Conservation (phyloP, 2,329 filamentous ascomycete genomes). For the Mollisia scopiformis region DNA sequence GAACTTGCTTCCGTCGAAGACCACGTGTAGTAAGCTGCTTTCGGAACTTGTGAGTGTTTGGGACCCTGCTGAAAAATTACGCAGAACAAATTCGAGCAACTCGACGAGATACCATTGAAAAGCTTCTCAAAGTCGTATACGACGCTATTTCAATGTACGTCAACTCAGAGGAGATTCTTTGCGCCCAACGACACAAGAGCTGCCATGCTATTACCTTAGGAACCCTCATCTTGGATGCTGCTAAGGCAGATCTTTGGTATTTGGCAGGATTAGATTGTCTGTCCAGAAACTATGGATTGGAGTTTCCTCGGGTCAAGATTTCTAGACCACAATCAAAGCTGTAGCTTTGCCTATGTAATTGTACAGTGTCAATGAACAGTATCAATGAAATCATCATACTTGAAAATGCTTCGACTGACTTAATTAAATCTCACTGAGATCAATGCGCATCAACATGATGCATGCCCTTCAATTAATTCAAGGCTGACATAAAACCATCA, state of each 20-base stretch:
- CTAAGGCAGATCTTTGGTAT: neutral
- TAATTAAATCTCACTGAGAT: too few species aligned
- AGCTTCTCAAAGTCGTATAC: neutral
- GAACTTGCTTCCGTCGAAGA: neutral
- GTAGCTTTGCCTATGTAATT: too few species aligned
- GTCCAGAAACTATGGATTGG: too few species aligned
- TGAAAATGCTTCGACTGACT: too few species aligned
- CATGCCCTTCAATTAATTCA: too few species aligned
- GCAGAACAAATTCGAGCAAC: neutral
- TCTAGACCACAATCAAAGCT: too few species aligned
- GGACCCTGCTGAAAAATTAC: neutral
- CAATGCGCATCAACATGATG: too few species aligned
- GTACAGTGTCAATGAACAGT: too few species aligned
- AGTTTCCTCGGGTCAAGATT: too few species aligned
- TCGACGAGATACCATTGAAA: neutral
- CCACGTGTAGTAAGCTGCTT: neutral
- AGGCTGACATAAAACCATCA: too few species aligned
- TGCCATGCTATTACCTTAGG: neutral
- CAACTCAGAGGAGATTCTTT: neutral
- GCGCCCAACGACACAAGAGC: neutral
- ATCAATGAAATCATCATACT: too few species aligned
- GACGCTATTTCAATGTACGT: neutral
- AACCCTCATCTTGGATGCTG: neutral
- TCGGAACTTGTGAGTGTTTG: neutral
- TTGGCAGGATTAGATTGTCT: too few species aligned